Base-by-base conservation (phyloP, 2,329 filamentous ascomycete species). In the Davidsoniella australis region DNA sequence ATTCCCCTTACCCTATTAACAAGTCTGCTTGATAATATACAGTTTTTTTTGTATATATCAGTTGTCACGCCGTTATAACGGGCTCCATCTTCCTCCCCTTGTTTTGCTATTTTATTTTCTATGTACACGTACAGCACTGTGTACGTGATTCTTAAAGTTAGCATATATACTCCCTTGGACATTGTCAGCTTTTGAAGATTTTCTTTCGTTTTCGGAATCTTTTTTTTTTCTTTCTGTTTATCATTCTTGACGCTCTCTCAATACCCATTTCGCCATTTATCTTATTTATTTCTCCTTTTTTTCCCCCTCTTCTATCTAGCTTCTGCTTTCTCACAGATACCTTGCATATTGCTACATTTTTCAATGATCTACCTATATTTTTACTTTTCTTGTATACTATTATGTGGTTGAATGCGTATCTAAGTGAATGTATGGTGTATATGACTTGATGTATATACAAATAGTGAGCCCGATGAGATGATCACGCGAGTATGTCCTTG, bases 181-280 rank as follows among this genome's bases (percentile, higher is more conserved):
- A 17, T 39, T 39, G 10, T 44, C 26, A 41, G 10, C 39, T 39
- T 50, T 29, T 33, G n/a, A 24, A 16, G 48, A 18, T 17, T 29
- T 20, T 20, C n/a, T 45, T 37, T 50, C 39, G 18, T 33, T 23
- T 40, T 40, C 33, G 17, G 2, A 26, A 14, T 23, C 20, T 18
- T 46, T 26, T 26, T n/a, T 39, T 41, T 50, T 23, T 44, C 3
- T 41, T 20, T 17, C n/a, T 33, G 24, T 4, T 41, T 48, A 39
- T 39, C 24, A 18, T 53, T 53, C 46, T 49, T 43, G 41, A 36
- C 41, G 38, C 18, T 33, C 37, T 42, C 29, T 45, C 17, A 44
- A 42, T 49, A 45, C 47, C 44, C 37, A 24, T 38, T 48, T 24
- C 29, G 42, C 40, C 23, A 29, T 48, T 48, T 24, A 39, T 52